Conservation (phyloP, 2,329 filamentous ascomycete species). For the Ascochyta koolunga region DNA sequence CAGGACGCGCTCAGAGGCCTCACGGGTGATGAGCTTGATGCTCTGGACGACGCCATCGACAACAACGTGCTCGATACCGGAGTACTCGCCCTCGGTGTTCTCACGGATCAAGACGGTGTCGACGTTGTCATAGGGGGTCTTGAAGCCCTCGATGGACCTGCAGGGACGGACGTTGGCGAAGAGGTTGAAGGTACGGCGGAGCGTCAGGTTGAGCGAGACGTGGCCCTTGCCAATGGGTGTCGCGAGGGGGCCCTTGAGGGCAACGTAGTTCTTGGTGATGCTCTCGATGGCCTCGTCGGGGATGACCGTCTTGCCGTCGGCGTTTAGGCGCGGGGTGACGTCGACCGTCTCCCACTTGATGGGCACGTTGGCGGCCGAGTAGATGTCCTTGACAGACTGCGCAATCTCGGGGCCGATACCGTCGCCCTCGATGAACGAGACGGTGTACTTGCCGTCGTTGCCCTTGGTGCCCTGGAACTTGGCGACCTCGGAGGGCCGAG, state of each 20-base stretch:
- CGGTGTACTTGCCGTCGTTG: conserved; percentile 89
- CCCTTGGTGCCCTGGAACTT: conserved; percentile 93
- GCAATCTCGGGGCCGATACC: conserved; percentile 98
- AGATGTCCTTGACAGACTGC: conserved; percentile 98
- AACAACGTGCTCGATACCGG: conserved; percentile 96
- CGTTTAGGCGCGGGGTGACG: conserved; percentile 89
- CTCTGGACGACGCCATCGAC: conserved; percentile 98
- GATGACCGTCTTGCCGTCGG: conserved; percentile 95
- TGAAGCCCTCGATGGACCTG: conserved; percentile 95
- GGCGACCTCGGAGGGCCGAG: conserved; percentile 66
- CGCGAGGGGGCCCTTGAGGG: conserved; percentile 97
- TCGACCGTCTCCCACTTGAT: conserved; percentile 98
- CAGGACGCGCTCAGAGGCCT: conserved; percentile 92
- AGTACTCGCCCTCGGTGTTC: conserved; percentile 99
- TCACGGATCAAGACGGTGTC: conserved; percentile 98
- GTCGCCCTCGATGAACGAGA: conserved; percentile 97
- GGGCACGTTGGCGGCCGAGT: conserved; percentile 91
- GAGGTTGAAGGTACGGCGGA: conserved; percentile 98
- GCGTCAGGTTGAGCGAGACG: conserved; percentile 97
- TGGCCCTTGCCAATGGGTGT: conserved; percentile 98
- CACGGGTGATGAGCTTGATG: conserved; percentile 98
- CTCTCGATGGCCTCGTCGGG: conserved; percentile 91
- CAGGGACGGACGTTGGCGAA: conserved; percentile 99
- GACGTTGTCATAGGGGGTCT: conserved; percentile 97
- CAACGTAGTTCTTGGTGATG: conserved; percentile 94